Evolutionary conservation across 2,329 filamentous ascomycete species (phyloP).

Genomic region (Geosmithia flava): DNA sequence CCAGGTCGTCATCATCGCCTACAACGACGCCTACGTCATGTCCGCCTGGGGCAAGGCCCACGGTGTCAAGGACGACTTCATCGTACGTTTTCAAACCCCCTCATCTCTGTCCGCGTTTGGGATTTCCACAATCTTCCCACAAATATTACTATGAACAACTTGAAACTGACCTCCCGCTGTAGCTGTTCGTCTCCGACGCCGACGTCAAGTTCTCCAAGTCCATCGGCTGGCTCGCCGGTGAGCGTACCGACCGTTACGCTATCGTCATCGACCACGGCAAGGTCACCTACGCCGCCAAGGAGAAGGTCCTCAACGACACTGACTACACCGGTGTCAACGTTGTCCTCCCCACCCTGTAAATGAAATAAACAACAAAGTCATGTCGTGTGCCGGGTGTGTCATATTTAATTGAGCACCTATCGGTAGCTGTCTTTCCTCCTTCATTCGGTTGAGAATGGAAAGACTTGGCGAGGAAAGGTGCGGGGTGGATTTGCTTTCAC

Average conservation of each 20-base stretch:
- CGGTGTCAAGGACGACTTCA: conserved; percentile 55
- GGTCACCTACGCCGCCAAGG: conserved; percentile 68
- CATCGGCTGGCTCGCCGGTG: conserved; percentile 65
- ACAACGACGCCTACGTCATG: conserved; percentile 82
- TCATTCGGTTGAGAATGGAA: no score
- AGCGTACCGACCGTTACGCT: conserved; percentile 68
- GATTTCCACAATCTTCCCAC: background rate
- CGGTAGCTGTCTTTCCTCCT: conserved; percentile 14
- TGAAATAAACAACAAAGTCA: background rate
- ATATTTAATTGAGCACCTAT: conserved; percentile 8
- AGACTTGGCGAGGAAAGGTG: no score
- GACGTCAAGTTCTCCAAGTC: conserved; percentile 60
- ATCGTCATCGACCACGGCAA: conserved; percentile 76
- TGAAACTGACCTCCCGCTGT: background rate
- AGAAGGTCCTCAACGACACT: conserved; percentile 37
- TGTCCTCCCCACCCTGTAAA: conserved; percentile 40
- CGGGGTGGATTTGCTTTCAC: no score
- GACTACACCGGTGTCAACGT: conserved; percentile 39
- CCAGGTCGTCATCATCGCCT: conserved; percentile 67
- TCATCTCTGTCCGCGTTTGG: background rate
- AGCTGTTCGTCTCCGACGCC: conserved; percentile 66
- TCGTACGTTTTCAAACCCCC: conserved; percentile 23
- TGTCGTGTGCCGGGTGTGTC: conserved; percentile 14
- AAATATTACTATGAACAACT: background rate
- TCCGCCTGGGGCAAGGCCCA: conserved; percentile 86